These are phyloP conservation scores for Fennellomyces sp. DNA, from an alignment of 371 early-diverging fungal genomes.

Conservation along the genomic window DNA sequence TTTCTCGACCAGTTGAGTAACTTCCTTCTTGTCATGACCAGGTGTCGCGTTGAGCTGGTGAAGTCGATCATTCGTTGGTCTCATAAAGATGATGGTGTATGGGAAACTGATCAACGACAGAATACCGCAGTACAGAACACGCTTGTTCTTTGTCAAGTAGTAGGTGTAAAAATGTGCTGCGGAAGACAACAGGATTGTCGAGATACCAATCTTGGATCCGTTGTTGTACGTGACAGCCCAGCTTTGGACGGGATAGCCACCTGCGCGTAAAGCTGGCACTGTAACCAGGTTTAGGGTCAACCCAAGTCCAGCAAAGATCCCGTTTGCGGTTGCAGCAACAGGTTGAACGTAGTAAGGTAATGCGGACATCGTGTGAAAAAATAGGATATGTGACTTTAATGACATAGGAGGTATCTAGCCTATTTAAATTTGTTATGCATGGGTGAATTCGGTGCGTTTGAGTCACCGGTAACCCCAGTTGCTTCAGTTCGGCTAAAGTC, in stretches of 20 bases:
- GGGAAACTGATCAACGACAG: background rate
- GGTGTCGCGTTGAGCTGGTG: background rate
- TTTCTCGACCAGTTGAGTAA: constrained; percentile 1
- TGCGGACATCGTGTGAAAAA: background rate
- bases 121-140: constrained; percentile 2
- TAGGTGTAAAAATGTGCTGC: constrained; percentile 11
- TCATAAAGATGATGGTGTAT: constrained; percentile 12
- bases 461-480: no score
- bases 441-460: background rate
- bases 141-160: background rate
- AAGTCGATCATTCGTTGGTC: constrained; percentile 6
- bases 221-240: constrained; percentile 4
- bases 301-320: constrained; percentile 16
- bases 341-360: background rate
- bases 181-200: background rate
- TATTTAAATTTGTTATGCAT: background rate
- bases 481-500: no score
- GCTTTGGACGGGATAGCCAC: constrained; percentile 2
- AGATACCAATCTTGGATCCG: background rate
- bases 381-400: background rate
- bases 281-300: background rate
- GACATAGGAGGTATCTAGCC: background rate
- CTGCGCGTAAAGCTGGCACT: constrained; percentile 7
- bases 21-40: background rate
- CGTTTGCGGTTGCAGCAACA: constrained; percentile 7